These are phyloP conservation scores for Pyrenophora seminiperda DNA, from an alignment of 2,329 filamentous ascomycete species.

Conservation along the genomic window DNA sequence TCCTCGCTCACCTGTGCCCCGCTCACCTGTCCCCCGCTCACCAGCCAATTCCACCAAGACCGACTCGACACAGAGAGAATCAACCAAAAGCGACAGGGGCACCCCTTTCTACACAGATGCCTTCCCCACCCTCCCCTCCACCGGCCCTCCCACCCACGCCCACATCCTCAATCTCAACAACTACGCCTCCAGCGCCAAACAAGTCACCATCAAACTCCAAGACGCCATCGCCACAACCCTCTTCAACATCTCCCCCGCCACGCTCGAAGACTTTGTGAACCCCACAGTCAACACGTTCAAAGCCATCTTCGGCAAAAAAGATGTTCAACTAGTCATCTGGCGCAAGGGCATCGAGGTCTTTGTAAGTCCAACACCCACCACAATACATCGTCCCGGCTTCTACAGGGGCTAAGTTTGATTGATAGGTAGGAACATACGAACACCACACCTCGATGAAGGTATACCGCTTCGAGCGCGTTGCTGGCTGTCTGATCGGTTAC, in stretches of 20 bases:
- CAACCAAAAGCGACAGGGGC: not conserved
- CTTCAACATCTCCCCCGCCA: conserved; percentile 7
- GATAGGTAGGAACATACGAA: conserved; percentile 22
- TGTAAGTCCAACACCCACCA: no score
- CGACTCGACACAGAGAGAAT: no score
- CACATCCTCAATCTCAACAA: conserved; percentile 18
- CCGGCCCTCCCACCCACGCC: not conserved
- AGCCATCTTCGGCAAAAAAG: conserved; percentile 16
- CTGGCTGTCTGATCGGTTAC: conserved; percentile 25
- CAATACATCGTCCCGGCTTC: not conserved
- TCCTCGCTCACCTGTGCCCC: no score
- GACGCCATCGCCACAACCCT: conserved; percentile 26
- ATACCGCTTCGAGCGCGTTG: conserved; percentile 23
- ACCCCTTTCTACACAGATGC: conserved; percentile 7
- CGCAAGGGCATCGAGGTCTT: conserved; percentile 27
- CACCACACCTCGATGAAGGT: conserved; percentile 15
- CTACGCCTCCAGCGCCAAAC: not conserved
- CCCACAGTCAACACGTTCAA: conserved; percentile 22
- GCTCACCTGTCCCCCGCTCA: no score
- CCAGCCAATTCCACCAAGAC: no score
- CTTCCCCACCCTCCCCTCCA: conserved; percentile 11
- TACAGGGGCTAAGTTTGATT: not conserved
- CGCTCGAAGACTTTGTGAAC: conserved; percentile 14
- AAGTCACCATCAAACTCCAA: conserved; percentile 13
- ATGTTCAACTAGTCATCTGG: conserved; percentile 26